phyloP scores from a whole-genome alignment of 148 eudicot species.

The Bassia scoparia region DNA sequence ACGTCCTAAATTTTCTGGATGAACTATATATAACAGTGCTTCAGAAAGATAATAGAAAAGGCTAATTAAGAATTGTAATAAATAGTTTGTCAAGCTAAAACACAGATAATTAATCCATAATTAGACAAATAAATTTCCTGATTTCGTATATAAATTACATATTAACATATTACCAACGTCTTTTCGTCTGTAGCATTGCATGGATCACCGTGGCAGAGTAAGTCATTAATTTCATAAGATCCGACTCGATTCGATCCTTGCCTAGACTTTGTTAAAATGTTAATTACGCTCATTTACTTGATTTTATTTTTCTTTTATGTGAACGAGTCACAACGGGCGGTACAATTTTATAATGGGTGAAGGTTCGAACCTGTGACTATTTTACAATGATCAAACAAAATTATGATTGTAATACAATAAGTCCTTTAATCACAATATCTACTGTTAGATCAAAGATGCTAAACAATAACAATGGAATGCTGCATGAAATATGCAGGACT shows the following conservation, averaged over 20 bases:
- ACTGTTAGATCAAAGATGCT: too few relatives aligned
- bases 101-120: background rate
- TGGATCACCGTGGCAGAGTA: constrained; percentile 28
- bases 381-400: too few relatives aligned
- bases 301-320: too few relatives aligned
- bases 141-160: constrained; percentile 1
- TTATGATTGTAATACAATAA: background rate
- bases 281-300: too few relatives aligned
- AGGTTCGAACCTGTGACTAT: too few relatives aligned
- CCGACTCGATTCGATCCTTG: too few relatives aligned
- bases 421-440: background rate
- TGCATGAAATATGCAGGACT: constrained; percentile 18
- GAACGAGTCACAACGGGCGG: too few relatives aligned
- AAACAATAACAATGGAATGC: constrained; percentile 5
- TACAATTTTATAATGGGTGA: too few relatives aligned
- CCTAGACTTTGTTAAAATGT: too few relatives aligned
- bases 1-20: constrained; percentile 1
- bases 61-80: background rate
- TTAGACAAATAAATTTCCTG: constrained; percentile 2
- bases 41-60: constrained; percentile 8
- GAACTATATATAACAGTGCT: background rate
- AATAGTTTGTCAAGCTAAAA: constrained; percentile 5
- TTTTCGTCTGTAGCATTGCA: constrained; percentile 12
- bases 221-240: constrained; percentile 1
- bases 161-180: background rate